Conservation (phyloP, 108 stramenopile genomes). For the Skeletonema grethae region DNA sequence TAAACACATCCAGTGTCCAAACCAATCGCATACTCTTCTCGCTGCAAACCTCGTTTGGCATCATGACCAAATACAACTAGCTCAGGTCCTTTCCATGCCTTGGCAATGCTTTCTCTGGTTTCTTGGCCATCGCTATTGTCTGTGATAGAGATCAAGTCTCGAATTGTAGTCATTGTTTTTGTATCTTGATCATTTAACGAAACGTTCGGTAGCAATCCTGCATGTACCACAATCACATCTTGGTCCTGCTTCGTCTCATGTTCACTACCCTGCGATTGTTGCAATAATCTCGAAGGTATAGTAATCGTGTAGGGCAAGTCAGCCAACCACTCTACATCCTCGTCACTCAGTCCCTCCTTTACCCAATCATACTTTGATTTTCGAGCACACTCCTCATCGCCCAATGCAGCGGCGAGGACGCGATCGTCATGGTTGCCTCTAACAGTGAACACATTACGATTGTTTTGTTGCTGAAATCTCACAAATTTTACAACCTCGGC, state of each 20-base stretch:
- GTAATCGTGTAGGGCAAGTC: slow-evolving; percentile 75
- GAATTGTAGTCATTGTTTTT: slow-evolving; percentile 61
- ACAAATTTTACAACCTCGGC: slow-evolving; percentile 69
- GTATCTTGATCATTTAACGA: slow-evolving; percentile 48
- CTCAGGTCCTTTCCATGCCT: slow-evolving; percentile 65
- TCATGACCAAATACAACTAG: slow-evolving; percentile 92
- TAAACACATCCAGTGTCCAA: slow-evolving; percentile 92
- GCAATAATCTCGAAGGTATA: slow-evolving; percentile 39
- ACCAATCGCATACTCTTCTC: slow-evolving; percentile 69
- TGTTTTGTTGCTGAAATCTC: slow-evolving; percentile 36
- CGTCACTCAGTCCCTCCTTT: slow-evolving; percentile 47
- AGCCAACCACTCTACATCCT: slow-evolving; percentile 72
- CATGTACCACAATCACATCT: slow-evolving; percentile 72
- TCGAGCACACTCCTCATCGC: slow-evolving; percentile 40
- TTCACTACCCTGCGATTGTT: neutral
- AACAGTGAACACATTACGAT: slow-evolving; percentile 56
- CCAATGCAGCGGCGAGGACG: slow-evolving; percentile 72
- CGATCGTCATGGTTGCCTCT: slow-evolving; percentile 92
- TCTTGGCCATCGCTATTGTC: neutral
- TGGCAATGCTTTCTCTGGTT: slow-evolving; percentile 14
- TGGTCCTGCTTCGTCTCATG: neutral
- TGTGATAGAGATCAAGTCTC: slow-evolving; percentile 30
- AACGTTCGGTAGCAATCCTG: slow-evolving; percentile 57
- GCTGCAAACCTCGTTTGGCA: slow-evolving; percentile 81
- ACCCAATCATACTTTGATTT: slow-evolving; percentile 65